Base-by-base conservation (phyloP, 768 basidiomycete genomes). In the Erythrobasidium yunnanense region DNA sequence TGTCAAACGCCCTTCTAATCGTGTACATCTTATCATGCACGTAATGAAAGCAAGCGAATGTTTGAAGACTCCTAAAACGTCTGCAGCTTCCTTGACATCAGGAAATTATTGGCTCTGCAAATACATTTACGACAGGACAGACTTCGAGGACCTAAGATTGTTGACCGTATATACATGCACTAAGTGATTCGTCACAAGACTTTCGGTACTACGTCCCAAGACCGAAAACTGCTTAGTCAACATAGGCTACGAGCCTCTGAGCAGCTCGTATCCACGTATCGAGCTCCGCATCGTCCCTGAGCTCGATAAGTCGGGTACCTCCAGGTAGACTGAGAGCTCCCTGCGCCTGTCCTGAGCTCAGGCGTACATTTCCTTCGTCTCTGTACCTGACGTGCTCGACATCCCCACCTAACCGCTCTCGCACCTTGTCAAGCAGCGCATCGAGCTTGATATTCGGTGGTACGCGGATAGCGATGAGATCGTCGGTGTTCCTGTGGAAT, bases 391-490 rank as follows among this genome's bases (percentile, higher is more conserved):
- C 79, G 46, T 79, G 78, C 7, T 74, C 78, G 34, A 93, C 80
- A 67, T 87, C 85, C 15, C 81, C 81, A 0, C 90, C 91, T 4
- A 97, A 79, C 56, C 95, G 83, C 34, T 86, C 82, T 72, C 89
- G 84, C 33, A 96, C 88, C 78, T 97, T 99, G 55, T 84, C 87
- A 81, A 95, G 85, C 68, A 99, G 80, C 73, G 93, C 90, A 8
- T 77, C 79, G 72, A 88, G 86, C 6, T 87, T 84, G 42, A 97
- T 91, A 55, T 82, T 83, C 23, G 95, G 95, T 74, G 93, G 91
- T 29, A 97, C 93, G 15, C 95, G 85, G 63, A 97, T 95, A 2
- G 95, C 95, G 69, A 97, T 90, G 60, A 97, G 79, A 76, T 99
- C 95, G 74, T 97, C 92, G 25, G 90, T 86, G 63, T 86, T 81